Evolutionary conservation across 202 grass and related monocot species (phyloP).

Genomic region (Elaeis oleifera): DNA sequence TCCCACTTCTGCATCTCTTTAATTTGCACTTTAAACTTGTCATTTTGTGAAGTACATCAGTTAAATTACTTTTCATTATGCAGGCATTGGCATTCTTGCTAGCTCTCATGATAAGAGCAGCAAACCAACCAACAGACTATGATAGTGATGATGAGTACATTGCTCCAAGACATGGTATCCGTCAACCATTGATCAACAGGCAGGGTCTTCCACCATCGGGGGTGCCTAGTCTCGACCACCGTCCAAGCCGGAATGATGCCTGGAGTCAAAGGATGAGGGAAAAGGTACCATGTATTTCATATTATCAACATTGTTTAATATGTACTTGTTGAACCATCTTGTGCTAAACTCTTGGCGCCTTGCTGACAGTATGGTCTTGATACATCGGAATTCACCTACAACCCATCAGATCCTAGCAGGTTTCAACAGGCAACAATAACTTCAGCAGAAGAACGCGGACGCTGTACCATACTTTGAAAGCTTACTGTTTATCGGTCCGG

Average conservation of each 20-base stretch:
- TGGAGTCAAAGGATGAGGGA: slow-evolving; percentile 96
- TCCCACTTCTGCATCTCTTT: too few relatives aligned
- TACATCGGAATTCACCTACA: slow-evolving; percentile 25
- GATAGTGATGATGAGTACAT: slow-evolving; percentile 80
- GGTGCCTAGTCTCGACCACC: slow-evolving; percentile 68
- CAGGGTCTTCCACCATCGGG: slow-evolving; percentile 32
- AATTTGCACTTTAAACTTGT: too few relatives aligned
- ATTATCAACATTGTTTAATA: neutral
- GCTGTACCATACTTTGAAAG: slow-evolving; percentile 29
- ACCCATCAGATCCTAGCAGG: slow-evolving; percentile 19
- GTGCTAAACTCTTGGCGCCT: neutral
- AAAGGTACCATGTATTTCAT: slow-evolving; percentile 34
- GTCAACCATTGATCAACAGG: slow-evolving; percentile 60
- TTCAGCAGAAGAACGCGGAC: slow-evolving; percentile 14
- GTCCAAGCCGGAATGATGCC: slow-evolving; percentile 71
- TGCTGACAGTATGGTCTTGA: slow-evolving; percentile 30
- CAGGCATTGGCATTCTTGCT: slow-evolving; percentile 67
- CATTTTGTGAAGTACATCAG: too few relatives aligned
- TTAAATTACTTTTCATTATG: neutral
- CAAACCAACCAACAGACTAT: slow-evolving; percentile 46
- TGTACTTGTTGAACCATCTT: neutral
- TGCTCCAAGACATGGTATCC: slow-evolving; percentile 23
- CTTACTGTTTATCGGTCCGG: neutral
- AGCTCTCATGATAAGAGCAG: slow-evolving; percentile 55
- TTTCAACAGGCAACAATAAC: slow-evolving; percentile 7